Evolutionary conservation across 805 yeast species (phyloP), one percentile per base, ranked within the genome.

Genomic region (Hanseniaspora vineae): DNA sequence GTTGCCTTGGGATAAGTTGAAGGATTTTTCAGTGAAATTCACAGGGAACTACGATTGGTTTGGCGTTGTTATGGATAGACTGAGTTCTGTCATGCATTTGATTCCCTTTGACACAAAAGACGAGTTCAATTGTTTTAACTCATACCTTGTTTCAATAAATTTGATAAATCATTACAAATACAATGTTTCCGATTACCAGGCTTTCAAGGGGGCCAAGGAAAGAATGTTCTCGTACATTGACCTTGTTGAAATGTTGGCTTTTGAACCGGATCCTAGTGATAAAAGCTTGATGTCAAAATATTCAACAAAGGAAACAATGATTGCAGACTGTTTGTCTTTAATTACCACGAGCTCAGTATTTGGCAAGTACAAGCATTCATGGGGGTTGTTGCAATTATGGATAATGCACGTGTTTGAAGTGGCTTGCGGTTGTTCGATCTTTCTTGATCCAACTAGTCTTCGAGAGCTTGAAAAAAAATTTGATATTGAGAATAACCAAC

Each of bases 391-490:
- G 5, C 40, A 37, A n/a, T 37, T 37, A 17, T 37, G 40, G 40
- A 37, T 37, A 10, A 10, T 37, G 17, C 40, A 37, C 12, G 12
- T 37, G 17, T n/a, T 37, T n/a, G 40, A 37, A 37, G n/a, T 15
- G 12, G n/a, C 40, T 9, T 37, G 40, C 11, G 40, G 40, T 3
- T 14, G 19, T n/a, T 37, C 40, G 12, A 10, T 15, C 12, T n/a
- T 37, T 3, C 3, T 37, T 10, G 40, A 37, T 15, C 19, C 6
- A n/a, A n/a, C 40, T 9, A 15, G 19, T 37, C 17, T 37, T n/a
- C 40, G 17, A 37, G 40, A 37, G 19, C 19, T 37, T 10, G n/a
- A 37, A 37, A 18, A 15, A 6, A 14, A 59, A 56, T 33, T 33
- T 13, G 15, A 33, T 33, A n/a, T 5, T 3, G 37, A 33, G 9